These are phyloP conservation scores for Plasmodium blacklocki DNA, from an alignment of 169 alveolate species.

Conservation along the genomic window DNA sequence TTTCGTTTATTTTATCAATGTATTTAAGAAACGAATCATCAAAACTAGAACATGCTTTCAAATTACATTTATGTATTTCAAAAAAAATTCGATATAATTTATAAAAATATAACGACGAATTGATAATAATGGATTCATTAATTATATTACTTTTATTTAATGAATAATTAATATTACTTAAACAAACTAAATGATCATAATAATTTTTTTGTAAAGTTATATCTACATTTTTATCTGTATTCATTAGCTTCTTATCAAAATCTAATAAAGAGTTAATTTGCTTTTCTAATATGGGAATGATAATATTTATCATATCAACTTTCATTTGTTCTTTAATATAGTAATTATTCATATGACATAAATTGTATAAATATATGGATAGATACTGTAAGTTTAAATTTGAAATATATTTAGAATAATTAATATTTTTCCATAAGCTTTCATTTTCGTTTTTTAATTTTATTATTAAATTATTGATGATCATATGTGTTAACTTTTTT, in stretches of 20 bases:
- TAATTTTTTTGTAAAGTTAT: conserved; percentile 16
- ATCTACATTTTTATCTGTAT: conserved; percentile 18
- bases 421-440: background rate
- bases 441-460: conserved; percentile 30
- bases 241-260: conserved; percentile 19
- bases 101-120: conserved; percentile 39
- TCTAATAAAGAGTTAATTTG: conserved; percentile 15
- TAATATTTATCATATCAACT: background rate
- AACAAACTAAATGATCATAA: conserved; percentile 47
- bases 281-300: conserved; percentile 29
- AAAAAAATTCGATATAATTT: conserved; percentile 41
- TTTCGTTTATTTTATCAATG: conserved; percentile 52
- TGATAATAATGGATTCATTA: conserved; percentile 27
- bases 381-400: conserved; percentile 49
- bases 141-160: conserved; percentile 54
- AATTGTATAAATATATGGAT: conserved; percentile 48
- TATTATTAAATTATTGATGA: conserved; percentile 23
- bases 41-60: background rate
- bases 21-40: conserved; percentile 17
- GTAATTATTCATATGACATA: conserved; percentile 13
- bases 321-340: conserved; percentile 22
- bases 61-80: conserved; percentile 10
- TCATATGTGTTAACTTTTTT: conserved; percentile 35
- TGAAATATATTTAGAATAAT: conserved; percentile 13
- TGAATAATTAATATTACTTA: conserved; percentile 71